A percentile compares a stretch with the other conserved stretches of the same genome.
phyloP scores from a whole-genome alignment of 2,329 filamentous ascomycete species.

The Nakataea oryzae region DNA sequence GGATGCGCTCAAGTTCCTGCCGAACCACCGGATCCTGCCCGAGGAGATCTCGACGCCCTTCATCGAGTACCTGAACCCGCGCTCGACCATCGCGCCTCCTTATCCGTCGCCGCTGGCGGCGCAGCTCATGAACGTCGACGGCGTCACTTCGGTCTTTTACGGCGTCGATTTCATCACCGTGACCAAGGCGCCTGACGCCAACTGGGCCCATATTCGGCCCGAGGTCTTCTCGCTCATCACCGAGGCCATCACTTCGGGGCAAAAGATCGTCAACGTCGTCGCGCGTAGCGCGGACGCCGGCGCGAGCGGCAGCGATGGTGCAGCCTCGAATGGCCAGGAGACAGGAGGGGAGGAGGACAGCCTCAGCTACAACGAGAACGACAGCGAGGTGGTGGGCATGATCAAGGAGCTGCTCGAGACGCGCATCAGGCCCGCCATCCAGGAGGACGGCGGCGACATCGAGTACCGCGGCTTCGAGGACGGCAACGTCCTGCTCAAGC shows the following conservation, averaged over 20 bases:
- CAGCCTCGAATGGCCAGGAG: conserved; percentile 30
- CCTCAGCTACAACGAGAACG: conserved; percentile 76
- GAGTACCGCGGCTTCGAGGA: conserved; percentile 86
- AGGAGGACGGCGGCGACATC: conserved; percentile 96
- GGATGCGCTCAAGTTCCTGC: conserved; percentile 94
- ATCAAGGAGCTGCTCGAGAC: conserved; percentile 97
- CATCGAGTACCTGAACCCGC: conserved; percentile 84
- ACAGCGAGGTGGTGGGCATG: conserved; percentile 92
- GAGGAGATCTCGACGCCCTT: conserved; percentile 62
- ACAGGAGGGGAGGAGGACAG: conserved; percentile 51
- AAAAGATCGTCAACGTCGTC: conserved; percentile 63
- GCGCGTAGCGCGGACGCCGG: conserved; percentile 32
- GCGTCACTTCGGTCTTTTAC: conserved; percentile 91
- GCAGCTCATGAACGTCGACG: conserved; percentile 85
- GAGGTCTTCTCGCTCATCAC: conserved; percentile 95
- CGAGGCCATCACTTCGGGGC: conserved; percentile 76
- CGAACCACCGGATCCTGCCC: conserved; percentile 79
- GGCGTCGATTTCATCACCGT: conserved; percentile 94
- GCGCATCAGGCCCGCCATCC: conserved; percentile 86
- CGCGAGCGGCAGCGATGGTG: conserved; percentile 21
- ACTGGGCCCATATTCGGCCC: conserved; percentile 91
- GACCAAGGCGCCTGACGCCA: conserved; percentile 76
- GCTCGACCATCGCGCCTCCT: conserved; percentile 78
- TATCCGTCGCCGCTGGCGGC: conserved; percentile 87
- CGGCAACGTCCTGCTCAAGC: conserved; percentile 75